phyloP scores from a whole-genome alignment of 2,329 filamentous ascomycete species.

The Xylariaceae sp. region DNA sequence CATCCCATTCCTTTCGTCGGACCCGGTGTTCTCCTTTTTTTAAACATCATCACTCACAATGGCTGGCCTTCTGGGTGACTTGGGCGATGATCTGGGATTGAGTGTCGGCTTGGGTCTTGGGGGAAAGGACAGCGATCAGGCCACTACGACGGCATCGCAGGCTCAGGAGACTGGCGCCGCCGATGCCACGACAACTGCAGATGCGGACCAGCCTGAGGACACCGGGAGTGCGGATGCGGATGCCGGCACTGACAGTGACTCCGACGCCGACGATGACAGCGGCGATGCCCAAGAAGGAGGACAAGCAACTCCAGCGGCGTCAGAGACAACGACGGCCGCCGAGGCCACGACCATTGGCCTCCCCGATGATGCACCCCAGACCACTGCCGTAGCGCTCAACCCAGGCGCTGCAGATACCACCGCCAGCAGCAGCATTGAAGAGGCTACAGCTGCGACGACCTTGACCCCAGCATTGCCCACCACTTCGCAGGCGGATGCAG shows the following conservation, averaged over 20 bases:
- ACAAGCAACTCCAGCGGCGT: constrained; percentile 1
- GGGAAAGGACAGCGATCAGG: constrained; percentile 4
- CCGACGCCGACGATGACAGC: not conserved
- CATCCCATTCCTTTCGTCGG: constrained; percentile 19
- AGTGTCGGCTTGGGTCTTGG: constrained; percentile 8
- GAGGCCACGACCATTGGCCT: constrained; percentile 3
- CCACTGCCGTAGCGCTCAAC: constrained; percentile 8
- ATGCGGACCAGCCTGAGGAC: constrained; percentile 3
- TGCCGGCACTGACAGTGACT: not conserved
- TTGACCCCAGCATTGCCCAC: not conserved
- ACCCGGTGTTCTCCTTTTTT: constrained; percentile 25
- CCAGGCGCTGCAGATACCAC: constrained; percentile 7
- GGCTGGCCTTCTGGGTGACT: constrained; percentile 23
- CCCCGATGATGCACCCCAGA: constrained; percentile 4
- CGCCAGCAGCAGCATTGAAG: not conserved
- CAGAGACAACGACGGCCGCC: constrained; percentile 2
- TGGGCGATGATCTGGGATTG: constrained; percentile 19
- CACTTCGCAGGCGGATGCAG: not conserved
- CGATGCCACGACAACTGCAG: constrained; percentile 5
- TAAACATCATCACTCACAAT: constrained; percentile 17
- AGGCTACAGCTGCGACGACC: constrained; percentile 4
- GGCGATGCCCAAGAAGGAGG: not conserved
- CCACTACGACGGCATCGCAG: constrained; percentile 7
- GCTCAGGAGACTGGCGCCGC: constrained; percentile 6
- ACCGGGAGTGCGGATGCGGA: constrained; percentile 3